Conservation (phyloP, 2,329 filamentous ascomycete genomes). For the Blumeria graminis region DNA sequence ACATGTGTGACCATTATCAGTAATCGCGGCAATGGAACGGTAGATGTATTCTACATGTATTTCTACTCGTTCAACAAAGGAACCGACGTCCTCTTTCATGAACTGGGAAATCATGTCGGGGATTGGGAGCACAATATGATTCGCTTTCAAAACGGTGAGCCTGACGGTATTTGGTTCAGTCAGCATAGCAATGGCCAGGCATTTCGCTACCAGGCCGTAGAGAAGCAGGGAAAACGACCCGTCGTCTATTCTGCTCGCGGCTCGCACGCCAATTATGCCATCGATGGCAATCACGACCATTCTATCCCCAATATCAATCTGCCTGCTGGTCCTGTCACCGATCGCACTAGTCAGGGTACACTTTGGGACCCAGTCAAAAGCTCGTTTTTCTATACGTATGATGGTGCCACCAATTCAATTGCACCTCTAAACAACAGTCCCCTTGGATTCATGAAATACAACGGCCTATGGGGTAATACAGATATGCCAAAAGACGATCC, state of each 20-base stretch:
- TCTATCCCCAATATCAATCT: conserved; percentile 30
- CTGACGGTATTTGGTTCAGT: conserved; percentile 33
- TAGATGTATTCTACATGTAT: conserved; percentile 16
- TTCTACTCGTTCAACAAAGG: conserved; percentile 16
- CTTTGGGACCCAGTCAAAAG: conserved; percentile 35
- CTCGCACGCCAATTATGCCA: conserved; percentile 40
- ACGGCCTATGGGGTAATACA: conserved; percentile 37
- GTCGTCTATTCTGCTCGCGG: conserved; percentile 34
- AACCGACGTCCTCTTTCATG: conserved; percentile 13
- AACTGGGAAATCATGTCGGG: conserved; percentile 28
- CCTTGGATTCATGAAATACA: conserved; percentile 28
- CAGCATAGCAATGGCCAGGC: conserved; percentile 39
- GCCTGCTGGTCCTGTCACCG: conserved; percentile 25
- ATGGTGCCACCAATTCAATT: conserved; percentile 14
- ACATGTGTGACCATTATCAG: conserved; percentile 30
- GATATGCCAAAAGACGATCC: conserved; percentile 27
- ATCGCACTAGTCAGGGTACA: conserved; percentile 28
- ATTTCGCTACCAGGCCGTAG: conserved; percentile 29
- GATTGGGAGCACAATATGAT: conserved; percentile 47
- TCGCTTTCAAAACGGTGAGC: conserved; percentile 31
- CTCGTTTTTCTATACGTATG: conserved; percentile 31
- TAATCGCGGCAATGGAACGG: conserved; percentile 27
- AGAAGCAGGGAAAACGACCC: conserved; percentile 29
- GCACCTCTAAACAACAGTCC: conserved; percentile 18
- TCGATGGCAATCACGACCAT: conserved; percentile 33